Base-by-base conservation (phyloP, 768 basidiomycete genomes). In the Boletus sp. region DNA sequence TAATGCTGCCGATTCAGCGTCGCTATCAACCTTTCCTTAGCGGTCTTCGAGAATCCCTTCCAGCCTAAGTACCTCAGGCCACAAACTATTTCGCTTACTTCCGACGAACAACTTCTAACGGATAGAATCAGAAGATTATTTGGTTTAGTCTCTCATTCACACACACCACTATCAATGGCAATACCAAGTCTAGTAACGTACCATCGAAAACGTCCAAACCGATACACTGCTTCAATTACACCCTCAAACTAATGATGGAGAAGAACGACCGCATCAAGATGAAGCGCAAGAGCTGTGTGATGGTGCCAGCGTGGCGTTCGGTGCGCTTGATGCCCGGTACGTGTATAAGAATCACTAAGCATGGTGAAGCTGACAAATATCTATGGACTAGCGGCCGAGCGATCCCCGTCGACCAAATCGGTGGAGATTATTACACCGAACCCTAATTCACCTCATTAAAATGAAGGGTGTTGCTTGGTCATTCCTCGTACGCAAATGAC, bases 281-380 rank as follows among this genome's bases (percentile, higher is more conserved):
- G 58, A 45, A 39, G 42, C 52, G 50, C 58, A 55, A 56, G 47
- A 48, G 59, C 58, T 56, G 61, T 56, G 47, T 57, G 45, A 58
- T 55, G 57, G 51, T 58, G 33, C 49, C 52, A 32, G 52, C 56
- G 44, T 66, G 60, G 50, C 55, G 45, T 64, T 51, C n/a, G 44
- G 56, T 60, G 50, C 55, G 59, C 57, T 42, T 60, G 52, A 55
- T 63, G 45, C 51, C 47, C 41, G 56, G 64, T 62, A 57, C 18
- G 61, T 51, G 60, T 49, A 46, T 54, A 48, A 59, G 39, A 24
- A 20, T 52, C 33, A 30, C 52, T 48, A 48, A 17, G 45, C 40
- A 15, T 50, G 36, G 44, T 36, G 49, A 54, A 20, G 58, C 56
- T 72, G 69, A 72, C 65, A 57, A 65, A 61, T 48, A 37, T 44